These are phyloP conservation scores for Cutaneotrichosporon sp. DNA, from an alignment of 1,284 basidiomycete genomes.

Conservation along the genomic window DNA sequence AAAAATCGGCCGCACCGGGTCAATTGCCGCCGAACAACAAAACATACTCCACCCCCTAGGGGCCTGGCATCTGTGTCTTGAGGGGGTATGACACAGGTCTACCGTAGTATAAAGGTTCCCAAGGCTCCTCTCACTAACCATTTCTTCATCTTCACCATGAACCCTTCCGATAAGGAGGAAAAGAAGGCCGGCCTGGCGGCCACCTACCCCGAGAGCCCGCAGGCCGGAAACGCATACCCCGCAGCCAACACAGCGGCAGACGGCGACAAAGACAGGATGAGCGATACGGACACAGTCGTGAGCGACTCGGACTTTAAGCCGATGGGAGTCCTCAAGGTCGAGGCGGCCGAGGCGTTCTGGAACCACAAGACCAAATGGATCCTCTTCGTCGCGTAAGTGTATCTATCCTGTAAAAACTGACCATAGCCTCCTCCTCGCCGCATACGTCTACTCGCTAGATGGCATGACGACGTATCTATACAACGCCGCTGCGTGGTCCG, in stretches of 20 bases:
- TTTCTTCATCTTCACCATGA: background rate
- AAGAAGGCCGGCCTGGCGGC: background rate
- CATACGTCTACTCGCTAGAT: conserved; percentile 75
- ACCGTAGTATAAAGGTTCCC: background rate
- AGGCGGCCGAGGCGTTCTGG: conserved; percentile 50
- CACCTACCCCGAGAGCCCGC: background rate
- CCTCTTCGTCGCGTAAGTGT: conserved; percentile 61
- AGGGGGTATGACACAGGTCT: background rate
- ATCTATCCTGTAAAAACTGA: background rate
- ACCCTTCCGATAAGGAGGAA: background rate
- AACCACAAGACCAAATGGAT: conserved; percentile 58
- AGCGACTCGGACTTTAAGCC: conserved; percentile 7
- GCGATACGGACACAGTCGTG: background rate
- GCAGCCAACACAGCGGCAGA: background rate
- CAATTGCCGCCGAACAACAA: background rate
- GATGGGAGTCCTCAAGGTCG: conserved; percentile 42
- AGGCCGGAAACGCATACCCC: background rate
- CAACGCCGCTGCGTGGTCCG: conserved; percentile 63
- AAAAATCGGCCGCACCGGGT: background rate
- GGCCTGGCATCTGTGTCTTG: background rate
- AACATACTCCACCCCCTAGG: background rate
- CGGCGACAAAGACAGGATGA: background rate
- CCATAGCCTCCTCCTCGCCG: conserved; percentile 60
- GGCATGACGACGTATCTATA: conserved; percentile 65
- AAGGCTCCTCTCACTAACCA: background rate